These are phyloP conservation scores for Thermomucor indicae-seudaticae DNA, from an alignment of 371 early-diverging fungal species.

Conservation along the genomic window DNA sequence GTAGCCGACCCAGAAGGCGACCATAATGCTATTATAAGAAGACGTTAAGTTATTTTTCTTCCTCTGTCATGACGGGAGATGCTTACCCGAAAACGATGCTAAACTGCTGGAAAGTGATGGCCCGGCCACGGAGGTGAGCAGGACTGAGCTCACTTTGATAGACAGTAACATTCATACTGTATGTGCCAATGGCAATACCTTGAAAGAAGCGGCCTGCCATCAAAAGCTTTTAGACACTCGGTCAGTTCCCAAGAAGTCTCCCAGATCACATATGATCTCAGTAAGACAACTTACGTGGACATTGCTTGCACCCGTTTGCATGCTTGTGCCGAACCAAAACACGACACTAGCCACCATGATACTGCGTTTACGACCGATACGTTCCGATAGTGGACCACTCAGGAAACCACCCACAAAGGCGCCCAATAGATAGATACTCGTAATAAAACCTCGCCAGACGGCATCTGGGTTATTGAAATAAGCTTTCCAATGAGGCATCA, in stretches of 20 bases:
- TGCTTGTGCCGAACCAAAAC: slow-evolving; percentile 26
- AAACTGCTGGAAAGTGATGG: slow-evolving; percentile 17
- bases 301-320: slow-evolving; percentile 23
- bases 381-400: slow-evolving; percentile 29
- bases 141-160: slow-evolving; percentile 34
- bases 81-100: slow-evolving; percentile 18
- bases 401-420: slow-evolving; percentile 33
- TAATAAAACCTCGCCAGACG: slow-evolving; percentile 26
- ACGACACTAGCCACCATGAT: slow-evolving; percentile 28
- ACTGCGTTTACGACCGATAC: slow-evolving; percentile 30
- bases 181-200: slow-evolving; percentile 36
- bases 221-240: slow-evolving; percentile 11
- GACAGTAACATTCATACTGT: slow-evolving; percentile 29
- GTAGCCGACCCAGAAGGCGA: slow-evolving; percentile 45
- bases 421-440: slow-evolving; percentile 37
- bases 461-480: slow-evolving; percentile 26
- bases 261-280: background rate
- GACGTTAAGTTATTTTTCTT: background rate
- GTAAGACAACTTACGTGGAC: slow-evolving; percentile 8
- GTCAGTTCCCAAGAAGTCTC: background rate
- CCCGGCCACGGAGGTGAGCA: slow-evolving; percentile 16
- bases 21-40: slow-evolving; percentile 27
- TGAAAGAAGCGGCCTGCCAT: slow-evolving; percentile 40
- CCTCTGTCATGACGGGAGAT: background rate
- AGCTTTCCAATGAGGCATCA: slow-evolving; percentile 28